phyloP scores from a whole-genome alignment of 371 early-diverging fungal species.

The Zychaea mexicana region DNA sequence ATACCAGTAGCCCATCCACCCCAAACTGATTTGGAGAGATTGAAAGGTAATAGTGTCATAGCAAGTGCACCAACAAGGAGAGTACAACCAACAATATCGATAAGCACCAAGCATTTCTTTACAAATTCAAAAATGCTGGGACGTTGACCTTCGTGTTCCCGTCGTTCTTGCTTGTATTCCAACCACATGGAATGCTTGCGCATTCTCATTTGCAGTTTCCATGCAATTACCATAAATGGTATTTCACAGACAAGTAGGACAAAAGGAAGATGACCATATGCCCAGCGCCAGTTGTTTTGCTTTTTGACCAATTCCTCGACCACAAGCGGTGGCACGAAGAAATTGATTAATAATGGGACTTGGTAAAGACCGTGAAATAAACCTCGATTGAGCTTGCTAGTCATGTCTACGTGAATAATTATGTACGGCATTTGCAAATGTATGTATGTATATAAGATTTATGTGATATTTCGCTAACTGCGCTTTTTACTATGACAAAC shows the following conservation, averaged over 20 bases:
- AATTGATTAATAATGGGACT: slow-evolving; percentile 31
- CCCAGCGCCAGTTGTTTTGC: slow-evolving; percentile 24
- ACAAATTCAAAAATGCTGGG: not conserved
- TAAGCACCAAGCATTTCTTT: slow-evolving; percentile 5
- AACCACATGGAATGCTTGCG: not conserved
- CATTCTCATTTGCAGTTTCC: not conserved
- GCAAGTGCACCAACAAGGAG: slow-evolving; percentile 44
- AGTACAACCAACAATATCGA: slow-evolving; percentile 46
- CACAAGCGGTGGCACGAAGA: slow-evolving; percentile 32
- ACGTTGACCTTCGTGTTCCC: not conserved
- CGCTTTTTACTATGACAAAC: too few species aligned
- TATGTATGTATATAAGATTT: too few species aligned
- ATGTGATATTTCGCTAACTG: too few species aligned
- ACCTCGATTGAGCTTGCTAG: slow-evolving; percentile 32
- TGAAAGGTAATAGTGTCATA: slow-evolving; percentile 46
- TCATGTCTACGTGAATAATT: slow-evolving; percentile 39
- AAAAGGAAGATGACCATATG: slow-evolving; percentile 4
- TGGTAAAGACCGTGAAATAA: slow-evolving; percentile 36
- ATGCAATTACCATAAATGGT: not conserved
- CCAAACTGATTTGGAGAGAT: slow-evolving; percentile 38
- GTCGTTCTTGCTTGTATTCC: not conserved
- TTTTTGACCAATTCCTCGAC: slow-evolving; percentile 19
- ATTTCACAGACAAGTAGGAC: slow-evolving; percentile 1
- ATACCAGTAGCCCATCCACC: slow-evolving; percentile 39
- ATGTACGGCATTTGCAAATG: not conserved